Evolutionary conservation across 371 early-diverging fungal genomes (phyloP).

Genomic region (Mortierella sp.): DNA sequence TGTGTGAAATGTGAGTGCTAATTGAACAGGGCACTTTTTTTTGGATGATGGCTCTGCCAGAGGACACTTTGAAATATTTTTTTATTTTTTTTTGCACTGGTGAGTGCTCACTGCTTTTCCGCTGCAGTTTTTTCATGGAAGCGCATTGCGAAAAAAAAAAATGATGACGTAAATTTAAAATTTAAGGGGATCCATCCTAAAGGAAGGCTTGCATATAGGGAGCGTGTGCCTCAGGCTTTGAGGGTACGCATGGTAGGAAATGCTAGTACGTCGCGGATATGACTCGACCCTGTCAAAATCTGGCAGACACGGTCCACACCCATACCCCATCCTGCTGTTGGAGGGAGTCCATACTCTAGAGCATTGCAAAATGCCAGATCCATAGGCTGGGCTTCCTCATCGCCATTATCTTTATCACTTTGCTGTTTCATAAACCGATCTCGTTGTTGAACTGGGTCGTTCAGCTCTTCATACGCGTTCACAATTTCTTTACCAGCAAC

Average conservation of each 20-base stretch:
- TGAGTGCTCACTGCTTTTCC: neutral
- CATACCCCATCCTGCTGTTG: constrained; percentile 99
- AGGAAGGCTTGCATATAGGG: constrained; percentile 1
- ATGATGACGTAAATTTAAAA: neutral
- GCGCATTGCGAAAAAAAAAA: neutral
- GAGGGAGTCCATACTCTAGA: constrained; percentile 96
- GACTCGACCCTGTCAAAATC: constrained; percentile 85
- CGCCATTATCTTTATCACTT: constrained; percentile 52
- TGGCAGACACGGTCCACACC: constrained; percentile 96
- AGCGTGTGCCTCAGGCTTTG: neutral
- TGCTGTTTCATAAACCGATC: constrained; percentile 83
- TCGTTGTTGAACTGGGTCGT: constrained; percentile 97
- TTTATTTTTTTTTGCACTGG: neutral
- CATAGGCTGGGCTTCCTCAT: constrained; percentile 61
- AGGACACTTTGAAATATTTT: neutral
- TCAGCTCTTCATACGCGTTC: constrained; percentile 99
- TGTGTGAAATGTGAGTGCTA: neutral
- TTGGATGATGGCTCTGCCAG: constrained; percentile 10
- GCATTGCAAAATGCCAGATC: constrained; percentile 93
- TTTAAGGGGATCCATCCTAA: neutral
- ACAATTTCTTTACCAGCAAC: constrained; percentile 93
- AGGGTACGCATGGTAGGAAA: constrained; percentile 75
- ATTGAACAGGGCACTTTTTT: constrained; percentile 2
- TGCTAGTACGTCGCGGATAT: constrained; percentile 94
- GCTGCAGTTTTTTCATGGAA: neutral